phyloP scores from a whole-genome alignment of 257 asterid genomes.

The Nicotiana benthamiana region DNA sequence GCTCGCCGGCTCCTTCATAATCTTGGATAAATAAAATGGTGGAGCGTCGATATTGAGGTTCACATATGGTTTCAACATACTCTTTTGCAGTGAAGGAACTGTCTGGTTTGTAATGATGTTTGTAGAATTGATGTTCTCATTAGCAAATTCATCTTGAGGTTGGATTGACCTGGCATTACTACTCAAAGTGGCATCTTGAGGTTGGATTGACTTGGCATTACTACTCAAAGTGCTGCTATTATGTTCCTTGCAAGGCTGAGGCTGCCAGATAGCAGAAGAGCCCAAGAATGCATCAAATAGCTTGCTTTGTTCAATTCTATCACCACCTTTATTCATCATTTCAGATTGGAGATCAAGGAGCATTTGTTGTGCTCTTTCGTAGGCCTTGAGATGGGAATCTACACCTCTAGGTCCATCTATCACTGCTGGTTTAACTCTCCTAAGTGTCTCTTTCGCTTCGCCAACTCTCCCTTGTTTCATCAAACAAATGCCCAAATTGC shows the following conservation, averaged over 20 bases:
- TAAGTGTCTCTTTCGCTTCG: constrained; percentile 83
- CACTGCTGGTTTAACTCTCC: constrained; percentile 83
- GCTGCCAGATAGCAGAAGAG: constrained; percentile 95
- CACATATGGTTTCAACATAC: constrained; percentile 6
- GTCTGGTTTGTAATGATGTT: constrained; percentile 9
- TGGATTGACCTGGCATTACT: not conserved
- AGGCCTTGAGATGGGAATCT: constrained; percentile 95
- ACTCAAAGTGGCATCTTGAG: constrained; percentile 15
- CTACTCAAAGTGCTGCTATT: not conserved
- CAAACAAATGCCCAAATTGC: constrained; percentile 84
- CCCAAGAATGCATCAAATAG: constrained; percentile 77
- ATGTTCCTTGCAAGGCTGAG: constrained; percentile 83
- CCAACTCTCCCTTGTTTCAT: constrained; percentile 86
- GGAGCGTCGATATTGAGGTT: constrained; percentile 63
- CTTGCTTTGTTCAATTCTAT: constrained; percentile 64
- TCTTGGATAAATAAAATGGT: constrained; percentile 55
- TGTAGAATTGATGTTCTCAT: constrained; percentile 53
- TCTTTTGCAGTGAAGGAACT: constrained; percentile 21
- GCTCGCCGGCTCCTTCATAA: constrained; percentile 10
- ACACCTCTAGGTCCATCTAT: constrained; percentile 86
- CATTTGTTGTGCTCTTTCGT: constrained; percentile 96
- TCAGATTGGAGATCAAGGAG: constrained; percentile 83
- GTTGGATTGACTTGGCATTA: not conserved
- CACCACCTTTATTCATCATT: constrained; percentile 48
- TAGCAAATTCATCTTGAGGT: constrained; percentile 38